These are phyloP conservation scores for Podaxis sp. DNA, from an alignment of 768 basidiomycete genomes.

Conservation along the genomic window DNA sequence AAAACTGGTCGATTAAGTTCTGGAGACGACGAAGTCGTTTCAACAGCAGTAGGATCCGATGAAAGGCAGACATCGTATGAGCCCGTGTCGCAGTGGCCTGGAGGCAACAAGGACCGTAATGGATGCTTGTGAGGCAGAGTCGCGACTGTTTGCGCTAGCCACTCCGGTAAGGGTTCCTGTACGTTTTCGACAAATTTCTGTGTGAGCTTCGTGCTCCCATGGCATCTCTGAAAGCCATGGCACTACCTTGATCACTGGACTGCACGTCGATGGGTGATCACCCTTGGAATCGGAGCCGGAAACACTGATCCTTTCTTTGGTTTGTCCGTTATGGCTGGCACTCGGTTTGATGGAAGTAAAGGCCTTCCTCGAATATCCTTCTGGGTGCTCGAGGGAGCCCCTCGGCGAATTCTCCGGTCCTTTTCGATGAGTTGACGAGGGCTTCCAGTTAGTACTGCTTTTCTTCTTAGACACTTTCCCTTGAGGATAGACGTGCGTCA, in stretches of 20 bases:
- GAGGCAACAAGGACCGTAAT: conserved; percentile 41
- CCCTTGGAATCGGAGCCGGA: neutral
- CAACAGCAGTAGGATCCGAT: conserved; percentile 6
- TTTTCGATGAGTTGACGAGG: conserved; percentile 17
- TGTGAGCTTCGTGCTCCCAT: neutral
- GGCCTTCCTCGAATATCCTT: neutral
- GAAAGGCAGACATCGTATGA: neutral
- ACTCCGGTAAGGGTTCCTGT: conserved; percentile 45
- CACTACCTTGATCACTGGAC: neutral
- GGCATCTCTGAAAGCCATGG: neutral
- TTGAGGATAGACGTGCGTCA: conserved; percentile 21
- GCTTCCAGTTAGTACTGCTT: neutral
- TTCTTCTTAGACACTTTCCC: conserved; percentile 2
- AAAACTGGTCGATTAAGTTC: neutral
- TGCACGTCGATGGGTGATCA: neutral
- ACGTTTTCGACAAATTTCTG: conserved; percentile 19
- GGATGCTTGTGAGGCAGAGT: conserved; percentile 47
- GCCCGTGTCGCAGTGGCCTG: neutral
- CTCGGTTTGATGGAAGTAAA: neutral
- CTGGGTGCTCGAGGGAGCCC: neutral
- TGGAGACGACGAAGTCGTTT: neutral
- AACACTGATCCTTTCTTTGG: neutral
- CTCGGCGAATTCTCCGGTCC: neutral
- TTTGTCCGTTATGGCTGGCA: neutral
- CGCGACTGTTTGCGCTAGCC: conserved; percentile 56